A percentile compares a stretch with the other conserved stretches of the same genome.
Evolutionary conservation across 441 rosid species (phyloP).

Genomic region (Euphorbia corollata): DNA sequence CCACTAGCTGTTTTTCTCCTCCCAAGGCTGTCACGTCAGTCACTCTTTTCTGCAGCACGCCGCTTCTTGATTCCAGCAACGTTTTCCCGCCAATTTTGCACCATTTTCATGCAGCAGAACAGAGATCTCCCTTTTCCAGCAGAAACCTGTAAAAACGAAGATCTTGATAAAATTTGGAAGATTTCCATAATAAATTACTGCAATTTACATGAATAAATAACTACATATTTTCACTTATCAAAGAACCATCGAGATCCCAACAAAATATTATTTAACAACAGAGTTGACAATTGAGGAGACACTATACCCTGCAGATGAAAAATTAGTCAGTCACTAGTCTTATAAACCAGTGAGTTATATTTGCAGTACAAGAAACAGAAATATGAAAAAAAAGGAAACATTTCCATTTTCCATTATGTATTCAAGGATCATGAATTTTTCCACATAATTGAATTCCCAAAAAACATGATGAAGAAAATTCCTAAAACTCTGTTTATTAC

Average conservation of each 20-base stretch:
- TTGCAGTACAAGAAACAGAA: slow-evolving; percentile 8
- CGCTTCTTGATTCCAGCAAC: too few relatives aligned
- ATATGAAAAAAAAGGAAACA: background rate
- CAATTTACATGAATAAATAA: too few relatives aligned
- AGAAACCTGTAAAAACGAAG: too few relatives aligned
- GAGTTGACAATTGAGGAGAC: slow-evolving; percentile 84
- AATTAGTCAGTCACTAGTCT: slow-evolving; percentile 12
- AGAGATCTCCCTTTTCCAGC: too few relatives aligned
- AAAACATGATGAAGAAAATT: background rate
- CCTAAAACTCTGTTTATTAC: background rate
- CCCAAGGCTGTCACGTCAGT: too few relatives aligned
- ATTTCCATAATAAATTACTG: too few relatives aligned
- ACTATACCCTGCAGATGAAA: slow-evolving; percentile 73
- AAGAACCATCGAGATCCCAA: slow-evolving; percentile 95
- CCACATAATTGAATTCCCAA: background rate
- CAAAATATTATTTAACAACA: slow-evolving; percentile 68
- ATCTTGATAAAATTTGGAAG: too few relatives aligned
- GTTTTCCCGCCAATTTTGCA: too few relatives aligned
- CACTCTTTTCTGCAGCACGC: too few relatives aligned
- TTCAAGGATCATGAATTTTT: background rate
- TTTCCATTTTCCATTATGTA: background rate
- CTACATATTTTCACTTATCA: too few relatives aligned
- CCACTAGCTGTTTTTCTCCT: too few relatives aligned
- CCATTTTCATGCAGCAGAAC: too few relatives aligned
- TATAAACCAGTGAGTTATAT: slow-evolving; percentile 6